Evolutionary conservation across 768 basidiomycete species (phyloP).

Genomic region (Candolleomyces eurysporus): DNA sequence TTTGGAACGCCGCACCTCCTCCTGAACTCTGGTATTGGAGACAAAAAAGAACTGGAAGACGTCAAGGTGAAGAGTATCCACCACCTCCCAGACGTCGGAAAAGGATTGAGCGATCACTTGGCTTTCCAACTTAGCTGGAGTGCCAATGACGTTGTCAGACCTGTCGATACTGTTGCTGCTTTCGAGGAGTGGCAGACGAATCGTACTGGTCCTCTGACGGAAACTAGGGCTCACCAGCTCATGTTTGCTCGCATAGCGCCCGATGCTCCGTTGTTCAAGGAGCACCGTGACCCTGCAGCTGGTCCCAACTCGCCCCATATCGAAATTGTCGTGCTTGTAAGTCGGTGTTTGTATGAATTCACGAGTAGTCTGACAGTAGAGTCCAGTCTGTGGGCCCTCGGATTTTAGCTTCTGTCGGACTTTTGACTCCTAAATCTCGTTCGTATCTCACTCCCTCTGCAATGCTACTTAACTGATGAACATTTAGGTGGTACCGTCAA

Average conservation of each 20-base stretch:
- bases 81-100: slow-evolving; percentile 25
- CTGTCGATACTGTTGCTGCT: slow-evolving; percentile 8
- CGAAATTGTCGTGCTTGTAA: slow-evolving; percentile 9
- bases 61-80: slow-evolving; percentile 20
- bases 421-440: not conserved
- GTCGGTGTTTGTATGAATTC: slow-evolving; percentile 4
- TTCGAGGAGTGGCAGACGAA: slow-evolving; percentile 12
- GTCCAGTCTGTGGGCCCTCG: not conserved
- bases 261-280: slow-evolving; percentile 8
- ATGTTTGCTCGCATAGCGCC: slow-evolving; percentile 9
- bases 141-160: slow-evolving; percentile 19
- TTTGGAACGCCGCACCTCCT: slow-evolving; percentile 32
- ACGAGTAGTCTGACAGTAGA: slow-evolving; percentile 4
- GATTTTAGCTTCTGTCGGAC: not conserved
- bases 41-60: slow-evolving; percentile 11
- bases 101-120: slow-evolving; percentile 27
- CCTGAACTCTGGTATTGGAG: slow-evolving; percentile 31
- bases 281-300: slow-evolving; percentile 8
- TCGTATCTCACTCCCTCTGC: not conserved
- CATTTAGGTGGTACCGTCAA: slow-evolving; percentile 14
- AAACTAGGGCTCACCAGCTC: slow-evolving; percentile 18
- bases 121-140: slow-evolving; percentile 21
- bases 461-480: slow-evolving; percentile 8
- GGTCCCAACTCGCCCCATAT: slow-evolving; percentile 15
- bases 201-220: slow-evolving; percentile 21